Evolutionary conservation across 345 rosid genomes (phyloP), one percentile per base, ranked within the genome.

Genomic region (Bruguiera gymnorhiza): DNA sequence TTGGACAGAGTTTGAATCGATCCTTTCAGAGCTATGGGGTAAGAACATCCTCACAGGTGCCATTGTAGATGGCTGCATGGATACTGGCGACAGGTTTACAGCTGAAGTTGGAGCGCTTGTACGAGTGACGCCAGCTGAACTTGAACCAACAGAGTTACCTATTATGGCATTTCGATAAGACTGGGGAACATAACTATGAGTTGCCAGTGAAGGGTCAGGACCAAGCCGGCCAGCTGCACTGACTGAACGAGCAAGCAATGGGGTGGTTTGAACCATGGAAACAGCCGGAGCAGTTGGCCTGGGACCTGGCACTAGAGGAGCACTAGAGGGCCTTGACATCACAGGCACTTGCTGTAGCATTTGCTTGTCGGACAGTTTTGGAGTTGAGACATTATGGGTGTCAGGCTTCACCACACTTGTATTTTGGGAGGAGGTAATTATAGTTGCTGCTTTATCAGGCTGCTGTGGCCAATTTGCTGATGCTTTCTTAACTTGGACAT

Each of bases 261-360:
- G 84, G 15, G 87, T 55, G 20, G 91, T 65, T 67, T 86, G 93
- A 77, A 82, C 86, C 79, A 81, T 26, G 63, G 97, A 82, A 60
- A 79, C 79, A 39, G 76, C 79, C 67, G 91, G 86, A 62, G 87
- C 70, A 50, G 86, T 68, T 53, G 85, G 85, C 70, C 85, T 76
- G 39, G 74, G 81, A 68, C 75, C 88, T 65, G 92, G 97, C 60
- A 81, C 78, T 56, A 92, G 68, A 50, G 99, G 97, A 74, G 97
- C 93, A 82, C 97, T 92, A 53, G 92, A 88, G 54, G 97, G 97
- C 86, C 99, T 92, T 39, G 97, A 84, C 83, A 85, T 75, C 65
- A 73, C 74, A 56, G 96, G 77, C 50, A 79, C 74, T 73, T 82
- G 85, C 32, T 75, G 81, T 18, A 69, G 75, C 37, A 37, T 3